These are phyloP conservation scores for Blattamonas nauphoetae DNA, from an alignment of 78 protist species.

Conservation along the genomic window DNA sequence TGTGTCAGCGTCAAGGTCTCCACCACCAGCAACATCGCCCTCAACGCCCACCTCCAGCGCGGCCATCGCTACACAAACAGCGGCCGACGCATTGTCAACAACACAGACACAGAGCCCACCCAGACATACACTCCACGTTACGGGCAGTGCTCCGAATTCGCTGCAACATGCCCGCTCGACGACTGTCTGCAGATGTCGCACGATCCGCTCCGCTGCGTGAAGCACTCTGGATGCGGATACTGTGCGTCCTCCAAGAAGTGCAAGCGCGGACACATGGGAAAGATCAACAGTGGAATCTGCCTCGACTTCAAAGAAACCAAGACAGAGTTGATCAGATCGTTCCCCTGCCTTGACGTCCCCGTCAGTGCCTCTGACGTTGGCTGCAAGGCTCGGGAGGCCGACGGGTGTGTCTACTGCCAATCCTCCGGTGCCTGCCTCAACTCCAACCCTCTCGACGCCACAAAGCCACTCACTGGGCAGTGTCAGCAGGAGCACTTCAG, in stretches of 20 bases:
- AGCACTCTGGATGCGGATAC: neutral
- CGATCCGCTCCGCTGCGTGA: neutral
- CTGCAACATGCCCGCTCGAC: neutral
- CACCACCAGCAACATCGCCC: too few relatives aligned
- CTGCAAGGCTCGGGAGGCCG: neutral
- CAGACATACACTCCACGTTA: too few relatives aligned
- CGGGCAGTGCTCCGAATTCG: neutral
- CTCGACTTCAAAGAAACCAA: neutral
- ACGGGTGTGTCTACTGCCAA: neutral
- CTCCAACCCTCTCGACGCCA: neutral
- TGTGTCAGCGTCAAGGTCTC: neutral
- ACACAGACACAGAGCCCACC: neutral
- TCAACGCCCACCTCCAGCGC: too few relatives aligned
- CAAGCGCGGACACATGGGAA: neutral
- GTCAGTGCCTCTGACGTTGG: neutral
- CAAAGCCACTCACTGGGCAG: neutral
- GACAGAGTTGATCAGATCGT: neutral
- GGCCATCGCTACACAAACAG: too few relatives aligned
- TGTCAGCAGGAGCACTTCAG: neutral
- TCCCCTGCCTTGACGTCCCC: neutral
- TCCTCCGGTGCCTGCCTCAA: too few relatives aligned
- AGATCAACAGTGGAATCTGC: neutral
- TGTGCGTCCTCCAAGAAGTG: neutral
- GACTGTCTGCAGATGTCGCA: neutral
- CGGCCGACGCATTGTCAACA: too few relatives aligned